phyloP scores from a whole-genome alignment of 371 early-diverging fungal species.

The Mortierella sp. region DNA sequence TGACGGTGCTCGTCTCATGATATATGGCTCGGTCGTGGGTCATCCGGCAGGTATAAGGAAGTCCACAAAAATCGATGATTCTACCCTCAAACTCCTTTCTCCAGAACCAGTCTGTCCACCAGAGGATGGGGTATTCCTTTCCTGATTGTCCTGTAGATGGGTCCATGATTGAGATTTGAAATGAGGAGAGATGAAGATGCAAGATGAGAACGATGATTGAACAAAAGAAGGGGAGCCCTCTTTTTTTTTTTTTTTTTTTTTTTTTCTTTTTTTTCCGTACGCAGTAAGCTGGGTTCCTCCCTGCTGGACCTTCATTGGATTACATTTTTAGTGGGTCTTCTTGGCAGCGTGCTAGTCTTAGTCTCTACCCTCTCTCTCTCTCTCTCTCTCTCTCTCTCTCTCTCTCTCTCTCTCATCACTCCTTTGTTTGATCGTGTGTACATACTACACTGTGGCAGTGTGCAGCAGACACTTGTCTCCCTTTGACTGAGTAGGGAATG shows the following conservation, averaged over 20 bases:
- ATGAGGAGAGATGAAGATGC: background rate
- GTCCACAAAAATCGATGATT: slow-evolving; percentile 2
- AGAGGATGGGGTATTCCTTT: slow-evolving; percentile 19
- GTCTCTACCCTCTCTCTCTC: too few species aligned
- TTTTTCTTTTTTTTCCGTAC: background rate
- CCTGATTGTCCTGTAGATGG: background rate
- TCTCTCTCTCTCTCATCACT: too few species aligned
- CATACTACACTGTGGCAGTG: too few species aligned
- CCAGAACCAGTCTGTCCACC: slow-evolving; percentile 6
- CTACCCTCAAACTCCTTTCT: background rate
- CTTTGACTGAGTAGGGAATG: too few species aligned
- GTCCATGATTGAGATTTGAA: background rate
- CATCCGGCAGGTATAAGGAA: slow-evolving; percentile 10
- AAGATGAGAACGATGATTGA: background rate
- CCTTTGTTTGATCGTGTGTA: too few species aligned
- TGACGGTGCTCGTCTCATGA: slow-evolving; percentile 2
- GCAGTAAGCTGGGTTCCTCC: background rate
- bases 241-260: background rate
- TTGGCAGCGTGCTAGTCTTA: too few species aligned
- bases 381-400: too few species aligned
- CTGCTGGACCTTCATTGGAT: background rate
- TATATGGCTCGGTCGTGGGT: slow-evolving; percentile 3
- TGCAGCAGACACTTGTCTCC: too few species aligned
- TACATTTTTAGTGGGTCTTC: too few species aligned
- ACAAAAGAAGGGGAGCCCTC: slow-evolving; percentile 1